Evolutionary conservation across 2,329 filamentous ascomycete species (phyloP).

Genomic region (Colletotrichum salicis): DNA sequence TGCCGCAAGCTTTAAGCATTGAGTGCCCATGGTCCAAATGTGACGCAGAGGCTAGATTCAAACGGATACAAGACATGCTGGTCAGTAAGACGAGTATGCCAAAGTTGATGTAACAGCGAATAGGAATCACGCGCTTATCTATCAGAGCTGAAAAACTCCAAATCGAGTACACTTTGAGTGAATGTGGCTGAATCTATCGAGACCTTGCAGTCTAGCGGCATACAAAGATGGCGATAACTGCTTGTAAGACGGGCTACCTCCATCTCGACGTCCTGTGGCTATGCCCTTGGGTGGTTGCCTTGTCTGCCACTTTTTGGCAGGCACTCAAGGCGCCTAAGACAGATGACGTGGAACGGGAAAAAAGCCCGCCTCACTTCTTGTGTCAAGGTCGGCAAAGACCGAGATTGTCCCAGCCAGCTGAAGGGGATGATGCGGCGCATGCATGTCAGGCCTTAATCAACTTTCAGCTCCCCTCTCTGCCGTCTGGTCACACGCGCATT

Average conservation of each 20-base stretch:
- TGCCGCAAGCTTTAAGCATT: not conserved
- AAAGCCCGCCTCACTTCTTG: not conserved
- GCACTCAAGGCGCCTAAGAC: not conserved
- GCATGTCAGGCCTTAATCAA: not conserved
- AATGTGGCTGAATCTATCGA: not conserved
- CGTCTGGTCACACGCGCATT: too few species aligned
- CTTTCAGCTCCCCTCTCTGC: too few species aligned
- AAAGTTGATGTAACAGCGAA: not conserved
- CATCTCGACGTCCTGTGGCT: not conserved
- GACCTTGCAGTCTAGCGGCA: not conserved
- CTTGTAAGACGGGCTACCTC: not conserved
- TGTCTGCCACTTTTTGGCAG: not conserved
- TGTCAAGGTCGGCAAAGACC: not conserved
- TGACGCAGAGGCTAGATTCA: not conserved
- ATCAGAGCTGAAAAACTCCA: not conserved
- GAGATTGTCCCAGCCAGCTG: not conserved
- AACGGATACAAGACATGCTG: not conserved
- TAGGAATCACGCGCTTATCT: not conserved
- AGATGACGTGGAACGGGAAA: not conserved
- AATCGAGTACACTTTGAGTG: not conserved
- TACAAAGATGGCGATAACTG: not conserved
- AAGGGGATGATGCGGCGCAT: not conserved
- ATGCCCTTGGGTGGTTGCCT: not conserved
- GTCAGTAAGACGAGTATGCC: not conserved
- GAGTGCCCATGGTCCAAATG: not conserved